phyloP scores from a whole-genome alignment of 2,329 filamentous ascomycete genomes.

The Grosmannia clavigera region DNA sequence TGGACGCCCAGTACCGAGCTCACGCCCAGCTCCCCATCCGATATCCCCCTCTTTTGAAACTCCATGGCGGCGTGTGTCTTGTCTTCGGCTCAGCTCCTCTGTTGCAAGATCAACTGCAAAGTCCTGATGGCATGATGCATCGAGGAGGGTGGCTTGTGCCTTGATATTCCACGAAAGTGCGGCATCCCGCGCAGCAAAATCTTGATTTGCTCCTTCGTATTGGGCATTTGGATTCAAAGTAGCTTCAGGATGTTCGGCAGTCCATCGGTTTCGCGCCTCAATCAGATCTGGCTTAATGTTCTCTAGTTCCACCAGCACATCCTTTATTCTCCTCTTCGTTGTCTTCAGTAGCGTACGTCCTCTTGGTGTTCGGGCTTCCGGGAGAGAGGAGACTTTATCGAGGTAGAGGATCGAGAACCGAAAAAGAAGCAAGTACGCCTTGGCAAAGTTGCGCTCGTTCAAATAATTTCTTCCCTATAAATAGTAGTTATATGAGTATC shows the following conservation, averaged over 20 bases:
- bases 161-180: conserved; percentile 35
- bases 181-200: conserved; percentile 44
- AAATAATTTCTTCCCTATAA: conserved; percentile 70
- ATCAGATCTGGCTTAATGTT: conserved; percentile 67
- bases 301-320: conserved; percentile 61
- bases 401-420: conserved; percentile 79
- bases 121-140: conserved; percentile 59
- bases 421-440: conserved; percentile 85
- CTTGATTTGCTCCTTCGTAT: conserved; percentile 20
- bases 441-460: conserved; percentile 71
- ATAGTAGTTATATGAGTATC: background rate
- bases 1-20: too few species aligned
- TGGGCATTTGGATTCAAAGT: background rate
- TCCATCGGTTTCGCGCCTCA: conserved; percentile 56
- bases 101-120: conserved; percentile 66
- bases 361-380: conserved; percentile 56
- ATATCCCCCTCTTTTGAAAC: conserved; percentile 43
- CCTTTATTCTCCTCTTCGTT: conserved; percentile 35
- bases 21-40: background rate
- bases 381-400: conserved; percentile 61
- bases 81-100: conserved; percentile 54
- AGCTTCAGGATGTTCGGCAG: conserved; percentile 27
- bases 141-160: conserved; percentile 43
- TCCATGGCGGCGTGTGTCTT: conserved; percentile 43
- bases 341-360: conserved; percentile 49